These are phyloP conservation scores for Globisporangium acanthophoron DNA, from an alignment of 352 stramenopile genomes.

Conservation along the genomic window DNA sequence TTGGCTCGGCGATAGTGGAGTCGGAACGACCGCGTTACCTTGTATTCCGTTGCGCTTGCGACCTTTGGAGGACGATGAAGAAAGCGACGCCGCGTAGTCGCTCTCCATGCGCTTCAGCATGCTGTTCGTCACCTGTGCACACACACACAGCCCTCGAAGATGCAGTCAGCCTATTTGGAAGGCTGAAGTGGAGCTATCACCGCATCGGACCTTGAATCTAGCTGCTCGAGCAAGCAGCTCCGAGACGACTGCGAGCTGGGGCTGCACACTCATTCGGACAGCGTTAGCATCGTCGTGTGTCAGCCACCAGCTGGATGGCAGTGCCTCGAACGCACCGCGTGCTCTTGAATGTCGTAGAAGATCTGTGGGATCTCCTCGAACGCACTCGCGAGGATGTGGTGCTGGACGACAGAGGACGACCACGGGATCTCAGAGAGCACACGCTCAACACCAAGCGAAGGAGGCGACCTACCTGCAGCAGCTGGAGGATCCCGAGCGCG, in stretches of 20 bases:
- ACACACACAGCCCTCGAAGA: not conserved
- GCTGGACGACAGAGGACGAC: slow-evolving; percentile 11
- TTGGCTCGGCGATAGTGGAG: too few species aligned
- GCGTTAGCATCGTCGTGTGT: not conserved
- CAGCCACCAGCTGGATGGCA: not conserved
- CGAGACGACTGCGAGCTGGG: slow-evolving; percentile 1
- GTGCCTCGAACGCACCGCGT: slow-evolving; percentile 31
- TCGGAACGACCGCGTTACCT: too few species aligned
- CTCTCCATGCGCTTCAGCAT: slow-evolving; percentile 23
- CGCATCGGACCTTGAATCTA: slow-evolving; percentile 4
- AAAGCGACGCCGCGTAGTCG: slow-evolving; percentile 23
- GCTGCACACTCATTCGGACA: not conserved
- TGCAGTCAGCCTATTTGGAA: not conserved
- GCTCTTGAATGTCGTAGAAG: slow-evolving; percentile 63
- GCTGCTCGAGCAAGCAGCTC: slow-evolving; percentile 1
- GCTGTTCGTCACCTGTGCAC: slow-evolving; percentile 21
- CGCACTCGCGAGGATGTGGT: slow-evolving; percentile 42
- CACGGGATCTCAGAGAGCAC: not conserved
- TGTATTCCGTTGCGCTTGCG: not conserved
- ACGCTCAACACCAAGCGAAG: not conserved
- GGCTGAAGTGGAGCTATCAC: too few species aligned
- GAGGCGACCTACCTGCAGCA: slow-evolving; percentile 29
- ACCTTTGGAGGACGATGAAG: not conserved
- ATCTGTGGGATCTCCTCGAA: slow-evolving; percentile 76
- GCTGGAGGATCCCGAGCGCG: slow-evolving; percentile 46